Conservation (phyloP, 345 rosid species). For the Chamaenerion angustifolium region DNA sequence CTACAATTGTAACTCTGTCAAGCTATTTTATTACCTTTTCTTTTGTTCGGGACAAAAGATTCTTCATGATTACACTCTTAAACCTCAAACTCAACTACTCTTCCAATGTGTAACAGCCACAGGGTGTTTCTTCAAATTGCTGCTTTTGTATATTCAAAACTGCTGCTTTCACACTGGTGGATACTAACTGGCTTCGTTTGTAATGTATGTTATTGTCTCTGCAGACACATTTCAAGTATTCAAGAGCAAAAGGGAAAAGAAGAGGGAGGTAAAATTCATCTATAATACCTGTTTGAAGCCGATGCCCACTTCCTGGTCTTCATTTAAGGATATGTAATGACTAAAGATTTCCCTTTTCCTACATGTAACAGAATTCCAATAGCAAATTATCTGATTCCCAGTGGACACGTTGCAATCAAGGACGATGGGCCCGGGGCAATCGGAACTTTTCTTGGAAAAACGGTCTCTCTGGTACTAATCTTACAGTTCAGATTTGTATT, state of each 20-base stretch:
- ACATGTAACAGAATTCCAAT: constrained; percentile 14
- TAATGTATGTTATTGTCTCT: constrained; percentile 6
- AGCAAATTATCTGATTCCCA: constrained; percentile 10
- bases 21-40: no score
- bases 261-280: constrained; percentile 43
- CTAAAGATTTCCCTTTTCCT: neutral
- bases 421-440: constrained; percentile 28
- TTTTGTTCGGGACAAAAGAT: no score
- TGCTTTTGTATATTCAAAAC: no score
- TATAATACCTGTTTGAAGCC: neutral
- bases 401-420: constrained; percentile 16
- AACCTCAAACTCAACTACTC: no score
- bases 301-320: no score
- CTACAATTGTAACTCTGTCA: no score
- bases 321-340: neutral
- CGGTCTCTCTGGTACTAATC: no score
- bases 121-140: no score
- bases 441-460: constrained; percentile 28
- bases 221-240: constrained; percentile 94
- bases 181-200: no score
- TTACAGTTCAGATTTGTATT: neutral
- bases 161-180: no score
- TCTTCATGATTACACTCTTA: no score
- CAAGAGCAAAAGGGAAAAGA: constrained; percentile 48
- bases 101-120: no score